phyloP scores from a whole-genome alignment of 306 rosid genomes.

The Dryas octopetala region DNA sequence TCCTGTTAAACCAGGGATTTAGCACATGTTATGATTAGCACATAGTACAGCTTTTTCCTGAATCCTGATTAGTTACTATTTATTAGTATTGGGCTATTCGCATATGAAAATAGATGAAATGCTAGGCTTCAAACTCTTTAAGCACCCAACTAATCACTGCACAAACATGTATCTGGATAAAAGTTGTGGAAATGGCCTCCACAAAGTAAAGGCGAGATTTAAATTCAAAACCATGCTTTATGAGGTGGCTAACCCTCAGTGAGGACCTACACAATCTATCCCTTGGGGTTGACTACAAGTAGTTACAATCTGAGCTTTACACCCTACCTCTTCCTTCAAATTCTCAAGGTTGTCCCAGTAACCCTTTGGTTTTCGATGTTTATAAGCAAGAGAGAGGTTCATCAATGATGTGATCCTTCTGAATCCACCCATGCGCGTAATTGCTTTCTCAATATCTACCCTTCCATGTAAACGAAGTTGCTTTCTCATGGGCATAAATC shows the following conservation, averaged over 20 bases:
- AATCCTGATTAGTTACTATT: too few relatives aligned
- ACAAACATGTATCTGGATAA: too few relatives aligned
- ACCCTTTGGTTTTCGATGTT: conserved; percentile 88
- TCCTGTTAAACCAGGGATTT: neutral
- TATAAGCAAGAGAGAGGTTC: conserved; percentile 87
- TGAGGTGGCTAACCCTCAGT: too few relatives aligned
- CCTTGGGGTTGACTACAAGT: neutral
- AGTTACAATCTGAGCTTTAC: neutral
- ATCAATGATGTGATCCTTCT: conserved; percentile 72
- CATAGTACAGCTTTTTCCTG: neutral
- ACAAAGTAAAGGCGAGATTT: too few relatives aligned
- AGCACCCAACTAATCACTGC: too few relatives aligned
- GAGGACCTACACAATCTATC: neutral
- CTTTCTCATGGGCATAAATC: conserved; percentile 97
- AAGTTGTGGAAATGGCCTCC: too few relatives aligned
- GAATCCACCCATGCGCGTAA: conserved; percentile 87
- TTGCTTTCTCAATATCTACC: conserved; percentile 88
- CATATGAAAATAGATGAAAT: too few relatives aligned
- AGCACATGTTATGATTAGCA: too few relatives aligned
- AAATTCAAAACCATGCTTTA: too few relatives aligned
- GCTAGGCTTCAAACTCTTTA: too few relatives aligned
- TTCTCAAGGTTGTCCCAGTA: conserved; percentile 83
- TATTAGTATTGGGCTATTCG: too few relatives aligned
- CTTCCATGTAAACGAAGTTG: conserved; percentile 78
- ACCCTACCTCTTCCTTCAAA: conserved; percentile 62